phyloP scores from a whole-genome alignment of 345 rosid genomes.

The Excoecaria agallocha region DNA sequence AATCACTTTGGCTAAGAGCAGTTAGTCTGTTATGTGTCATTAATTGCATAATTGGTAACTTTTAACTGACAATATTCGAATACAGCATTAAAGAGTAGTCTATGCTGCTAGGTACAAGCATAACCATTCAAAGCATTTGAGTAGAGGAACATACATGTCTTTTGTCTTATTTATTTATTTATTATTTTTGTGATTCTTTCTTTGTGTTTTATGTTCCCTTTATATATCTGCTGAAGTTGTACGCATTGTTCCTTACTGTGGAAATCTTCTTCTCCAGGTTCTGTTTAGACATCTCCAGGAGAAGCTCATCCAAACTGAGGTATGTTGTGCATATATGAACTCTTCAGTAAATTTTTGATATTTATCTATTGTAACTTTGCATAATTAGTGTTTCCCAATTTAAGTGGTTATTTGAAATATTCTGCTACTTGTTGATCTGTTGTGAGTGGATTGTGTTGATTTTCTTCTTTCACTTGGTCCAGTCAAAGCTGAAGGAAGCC shows the following conservation, averaged over 20 bases:
- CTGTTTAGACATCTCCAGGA: slow-evolving; percentile 88
- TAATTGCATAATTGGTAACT: too few relatives aligned
- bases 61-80: too few relatives aligned
- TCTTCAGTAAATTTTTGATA: slow-evolving; percentile 20
- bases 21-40: too few relatives aligned
- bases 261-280: slow-evolving; percentile 49
- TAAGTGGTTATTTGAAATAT: slow-evolving; percentile 20
- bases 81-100: too few relatives aligned
- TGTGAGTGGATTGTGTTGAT: slow-evolving; percentile 30
- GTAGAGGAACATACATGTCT: too few relatives aligned
- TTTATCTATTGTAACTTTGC: slow-evolving; percentile 16
- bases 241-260: slow-evolving; percentile 25
- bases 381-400: slow-evolving; percentile 15
- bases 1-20: too few relatives aligned
- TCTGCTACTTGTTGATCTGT: slow-evolving; percentile 21
- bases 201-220: neutral
- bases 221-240: neutral
- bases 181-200: neutral
- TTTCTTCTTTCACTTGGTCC: slow-evolving; percentile 30
- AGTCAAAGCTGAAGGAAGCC: slow-evolving; percentile 87
- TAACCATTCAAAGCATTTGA: too few relatives aligned
- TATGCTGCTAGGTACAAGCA: too few relatives aligned
- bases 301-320: slow-evolving; percentile 81
- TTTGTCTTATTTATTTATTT: too few relatives aligned
- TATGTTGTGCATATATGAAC: slow-evolving; percentile 35